A percentile compares a stretch with the other conserved stretches of the same genome.
phyloP scores from a whole-genome alignment of 495 filamentous ascomycete genomes.

The Tirmania nivea region DNA sequence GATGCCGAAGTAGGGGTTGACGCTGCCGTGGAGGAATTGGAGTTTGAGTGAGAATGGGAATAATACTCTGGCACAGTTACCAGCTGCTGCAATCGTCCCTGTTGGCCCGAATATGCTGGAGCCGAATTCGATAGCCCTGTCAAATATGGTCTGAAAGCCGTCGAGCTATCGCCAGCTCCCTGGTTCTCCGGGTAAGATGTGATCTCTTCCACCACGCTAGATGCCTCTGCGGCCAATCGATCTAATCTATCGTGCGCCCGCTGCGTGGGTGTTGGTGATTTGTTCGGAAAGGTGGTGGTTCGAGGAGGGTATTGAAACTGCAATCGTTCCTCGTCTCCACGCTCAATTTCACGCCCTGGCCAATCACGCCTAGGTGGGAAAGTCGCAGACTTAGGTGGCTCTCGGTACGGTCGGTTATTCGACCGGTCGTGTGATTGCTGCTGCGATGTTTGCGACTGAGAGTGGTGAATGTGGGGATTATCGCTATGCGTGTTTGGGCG shows the following conservation, averaged over 20 bases:
- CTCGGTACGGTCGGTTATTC: not conserved
- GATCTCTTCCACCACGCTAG: slow-evolving; percentile 12
- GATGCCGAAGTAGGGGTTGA: slow-evolving; percentile 5
- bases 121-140: slow-evolving; percentile 4
- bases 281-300: not conserved
- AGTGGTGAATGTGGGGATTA: slow-evolving; percentile 7
- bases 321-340: not conserved
- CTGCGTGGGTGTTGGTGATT: slow-evolving; percentile 4
- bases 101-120: slow-evolving; percentile 8
- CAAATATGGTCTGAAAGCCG: slow-evolving; percentile 7
- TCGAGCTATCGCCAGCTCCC: not conserved
- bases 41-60: not conserved
- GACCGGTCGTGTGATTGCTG: slow-evolving; percentile 1
- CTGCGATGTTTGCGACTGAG: not conserved
- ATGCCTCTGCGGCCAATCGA: slow-evolving; percentile 16
- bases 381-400: not conserved
- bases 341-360: not conserved
- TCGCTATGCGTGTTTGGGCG: not conserved
- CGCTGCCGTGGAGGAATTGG: not conserved
- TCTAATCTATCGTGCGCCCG: slow-evolving; percentile 16
- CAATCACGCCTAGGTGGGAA: not conserved
- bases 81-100: not conserved
- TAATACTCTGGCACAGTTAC: not conserved
- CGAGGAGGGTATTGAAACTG: not conserved
- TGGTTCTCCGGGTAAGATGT: slow-evolving; percentile 2